phyloP scores from a whole-genome alignment of 2,329 filamentous ascomycete genomes.

The Juglanconis juglandina region DNA sequence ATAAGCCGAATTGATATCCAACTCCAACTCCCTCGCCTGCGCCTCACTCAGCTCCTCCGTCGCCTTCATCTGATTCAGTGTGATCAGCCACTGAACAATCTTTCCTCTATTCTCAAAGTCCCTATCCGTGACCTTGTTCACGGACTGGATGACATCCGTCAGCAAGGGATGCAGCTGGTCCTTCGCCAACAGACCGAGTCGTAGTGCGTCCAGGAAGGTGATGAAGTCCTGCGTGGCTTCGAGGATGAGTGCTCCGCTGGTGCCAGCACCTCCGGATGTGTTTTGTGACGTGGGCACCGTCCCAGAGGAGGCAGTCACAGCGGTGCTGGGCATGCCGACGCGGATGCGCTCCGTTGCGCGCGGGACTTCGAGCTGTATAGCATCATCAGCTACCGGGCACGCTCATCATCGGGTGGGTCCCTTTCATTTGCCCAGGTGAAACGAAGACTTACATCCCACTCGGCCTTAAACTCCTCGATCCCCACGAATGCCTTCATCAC shows the following conservation, averaged over 20 bases:
- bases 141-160: slow-evolving; percentile 92
- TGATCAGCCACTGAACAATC: slow-evolving; percentile 98
- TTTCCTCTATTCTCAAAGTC: slow-evolving; percentile 95
- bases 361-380: slow-evolving; percentile 78
- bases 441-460: slow-evolving; percentile 73
- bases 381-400: slow-evolving; percentile 3
- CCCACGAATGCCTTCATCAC: slow-evolving; percentile 87
- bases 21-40: slow-evolving; percentile 81
- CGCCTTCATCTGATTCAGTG: slow-evolving; percentile 95
- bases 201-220: slow-evolving; percentile 91
- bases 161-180: slow-evolving; percentile 94
- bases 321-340: slow-evolving; percentile 87
- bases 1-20: slow-evolving; percentile 93
- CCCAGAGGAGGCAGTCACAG: slow-evolving; percentile 54
- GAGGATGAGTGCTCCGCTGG: slow-evolving; percentile 67
- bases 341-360: slow-evolving; percentile 88
- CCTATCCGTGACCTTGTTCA: slow-evolving; percentile 92
- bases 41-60: slow-evolving; percentile 85
- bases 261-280: slow-evolving; percentile 33
- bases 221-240: slow-evolving; percentile 98
- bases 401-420: not conserved
- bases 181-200: slow-evolving; percentile 87
- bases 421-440: not conserved
- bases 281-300: slow-evolving; percentile 41
- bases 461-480: slow-evolving; percentile 83